Base-by-base conservation (phyloP, 148 eudicot species). In the Vaccinium macrocarpon region DNA sequence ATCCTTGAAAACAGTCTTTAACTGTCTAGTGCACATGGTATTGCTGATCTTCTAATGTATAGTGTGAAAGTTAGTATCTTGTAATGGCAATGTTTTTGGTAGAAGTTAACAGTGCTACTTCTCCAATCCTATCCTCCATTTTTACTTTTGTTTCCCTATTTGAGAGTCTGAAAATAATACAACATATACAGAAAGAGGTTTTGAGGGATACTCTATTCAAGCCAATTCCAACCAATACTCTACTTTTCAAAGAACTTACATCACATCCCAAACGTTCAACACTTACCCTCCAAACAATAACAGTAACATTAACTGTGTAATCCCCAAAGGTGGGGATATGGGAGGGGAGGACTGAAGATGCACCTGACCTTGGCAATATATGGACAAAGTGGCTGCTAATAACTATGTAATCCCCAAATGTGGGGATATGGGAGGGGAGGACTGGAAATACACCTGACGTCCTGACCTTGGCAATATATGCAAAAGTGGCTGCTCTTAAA, bases 1-100 rank as follows among this genome's bases (percentile, higher is more conserved):
- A 48, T 84, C 13, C 76, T 82, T 68, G 52, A 68, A 82, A 81
- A 51, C 23, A 82, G 9, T 49, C 15, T 61, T 64, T 81, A 46
- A 42, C 21, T 81, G 13, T 71, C 74, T 64, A 64, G 15, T 64
- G 29, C 56, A 15, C 81, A 27, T 16, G 8, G 61, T 16, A 46
- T 38, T 42, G 53, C 21, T 80, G 82, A 61, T 59, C 10, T 38
- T n/a, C 10, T 21, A 27, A 50, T 25, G 3, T n/a, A 15, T 50
- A 9, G 32, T 82, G 25, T 21, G 10, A 1, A 19, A 81, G 70
- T 25, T 51, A 49, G 29, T 50, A 23, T 82, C 76, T 16, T 25
- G 27, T 8, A 50, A 16, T 68, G 48, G 59, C 23, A 35, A 78
- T 25, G 48, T 55, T 78, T 78, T 15, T 29, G 29, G 14, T 10